Evolutionary conservation across 2,329 filamentous ascomycete genomes (phyloP).

Genomic region (Talaromyces sp.): DNA sequence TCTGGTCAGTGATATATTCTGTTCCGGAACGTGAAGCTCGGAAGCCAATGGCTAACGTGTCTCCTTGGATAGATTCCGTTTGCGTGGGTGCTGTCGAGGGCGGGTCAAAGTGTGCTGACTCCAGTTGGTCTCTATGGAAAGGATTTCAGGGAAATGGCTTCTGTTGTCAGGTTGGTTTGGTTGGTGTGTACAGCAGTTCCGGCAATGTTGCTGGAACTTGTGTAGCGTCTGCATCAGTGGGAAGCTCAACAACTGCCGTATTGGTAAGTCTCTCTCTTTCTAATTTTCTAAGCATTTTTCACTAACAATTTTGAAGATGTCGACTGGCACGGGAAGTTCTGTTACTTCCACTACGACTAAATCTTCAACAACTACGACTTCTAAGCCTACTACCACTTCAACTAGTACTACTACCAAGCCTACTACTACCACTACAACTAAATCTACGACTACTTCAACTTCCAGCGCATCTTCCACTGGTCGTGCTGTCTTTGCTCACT

Average conservation of each 20-base stretch:
- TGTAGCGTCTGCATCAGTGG: constrained; percentile 1
- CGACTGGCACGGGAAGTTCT: constrained; percentile 8
- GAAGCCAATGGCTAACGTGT: not conserved
- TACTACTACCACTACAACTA: not conserved
- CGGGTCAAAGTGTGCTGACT: not conserved
- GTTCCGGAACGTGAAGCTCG: not conserved
- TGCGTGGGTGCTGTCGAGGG: constrained; percentile 9
- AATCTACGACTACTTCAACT: not conserved
- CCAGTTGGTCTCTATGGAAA: constrained; percentile 15
- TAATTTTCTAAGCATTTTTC: too few relatives aligned
- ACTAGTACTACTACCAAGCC: not conserved
- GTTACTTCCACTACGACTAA: constrained; percentile 2
- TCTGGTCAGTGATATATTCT: not conserved
- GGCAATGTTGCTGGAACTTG: constrained; percentile 10
- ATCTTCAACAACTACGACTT: not conserved
- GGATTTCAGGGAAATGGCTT: constrained; percentile 9
- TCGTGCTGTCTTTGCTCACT: constrained; percentile 11
- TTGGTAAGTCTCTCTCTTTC: too few relatives aligned
- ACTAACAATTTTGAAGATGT: not conserved
- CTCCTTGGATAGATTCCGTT: not conserved
- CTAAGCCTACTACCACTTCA: not conserved
- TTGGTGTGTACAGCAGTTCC: not conserved
- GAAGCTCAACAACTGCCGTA: constrained; percentile 5
- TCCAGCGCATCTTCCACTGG: not conserved
- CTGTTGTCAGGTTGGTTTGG: constrained; percentile 9